phyloP scores from a whole-genome alignment of 768 basidiomycete genomes.

The Mycena leptocephala region DNA sequence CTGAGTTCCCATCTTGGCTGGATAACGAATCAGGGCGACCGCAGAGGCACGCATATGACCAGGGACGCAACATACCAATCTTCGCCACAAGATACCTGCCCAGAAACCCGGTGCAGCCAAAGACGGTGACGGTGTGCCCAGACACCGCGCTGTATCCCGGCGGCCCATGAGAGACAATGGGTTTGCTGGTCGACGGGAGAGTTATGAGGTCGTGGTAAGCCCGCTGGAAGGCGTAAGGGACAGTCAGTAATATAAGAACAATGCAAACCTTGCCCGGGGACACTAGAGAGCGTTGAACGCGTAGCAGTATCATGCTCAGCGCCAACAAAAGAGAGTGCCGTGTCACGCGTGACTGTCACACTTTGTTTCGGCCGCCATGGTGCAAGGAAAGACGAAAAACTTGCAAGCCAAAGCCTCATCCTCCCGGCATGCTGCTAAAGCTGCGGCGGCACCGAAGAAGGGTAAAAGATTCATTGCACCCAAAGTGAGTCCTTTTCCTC shows the following conservation, averaged over 20 bases:
- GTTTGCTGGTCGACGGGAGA: constrained; percentile 68
- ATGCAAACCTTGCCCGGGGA: constrained; percentile 62
- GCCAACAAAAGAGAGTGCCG: constrained; percentile 36
- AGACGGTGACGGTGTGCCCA: constrained; percentile 96
- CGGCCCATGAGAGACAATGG: constrained; percentile 83
- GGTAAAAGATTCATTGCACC: constrained; percentile 86
- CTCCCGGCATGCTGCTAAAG: constrained; percentile 74
- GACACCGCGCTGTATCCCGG: constrained; percentile 90
- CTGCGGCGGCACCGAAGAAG: constrained; percentile 83
- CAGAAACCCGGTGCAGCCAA: constrained; percentile 96
- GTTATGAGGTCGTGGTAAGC: constrained; percentile 81
- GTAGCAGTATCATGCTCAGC: constrained; percentile 60
- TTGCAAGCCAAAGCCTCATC: constrained; percentile 71
- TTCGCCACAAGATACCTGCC: constrained; percentile 96
- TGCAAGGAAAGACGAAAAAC: constrained; percentile 91
- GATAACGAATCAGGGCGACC: constrained; percentile 20
- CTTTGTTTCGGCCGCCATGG: constrained; percentile 63
- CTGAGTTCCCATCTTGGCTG: constrained; percentile 93
- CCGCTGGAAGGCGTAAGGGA: constrained; percentile 62
- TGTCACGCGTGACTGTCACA: background rate
- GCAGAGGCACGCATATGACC: constrained; percentile 5
- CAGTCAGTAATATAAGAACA: background rate
- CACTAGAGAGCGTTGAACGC: constrained; percentile 67
- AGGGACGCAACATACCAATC: constrained; percentile 77
- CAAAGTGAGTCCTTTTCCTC: constrained; percentile 56